These are phyloP conservation scores for Acacia concinna DNA, from an alignment of 331 rosid genomes.

Conservation along the genomic window DNA sequence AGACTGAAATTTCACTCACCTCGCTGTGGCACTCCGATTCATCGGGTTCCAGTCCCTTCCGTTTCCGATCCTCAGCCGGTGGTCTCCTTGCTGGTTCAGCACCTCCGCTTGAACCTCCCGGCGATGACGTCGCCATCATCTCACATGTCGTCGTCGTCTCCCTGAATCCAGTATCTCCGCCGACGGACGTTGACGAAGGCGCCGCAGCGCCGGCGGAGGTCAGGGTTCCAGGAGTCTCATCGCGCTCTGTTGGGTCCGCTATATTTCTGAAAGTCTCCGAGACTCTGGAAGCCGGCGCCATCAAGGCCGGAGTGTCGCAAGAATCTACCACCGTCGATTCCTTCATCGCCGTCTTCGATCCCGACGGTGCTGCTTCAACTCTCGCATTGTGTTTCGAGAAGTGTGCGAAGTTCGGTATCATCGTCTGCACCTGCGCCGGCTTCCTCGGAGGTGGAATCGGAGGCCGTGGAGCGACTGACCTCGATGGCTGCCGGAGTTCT, in stretches of 20 bases:
- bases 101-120: constrained; percentile 57
- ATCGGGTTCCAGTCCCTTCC: constrained; percentile 59
- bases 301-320: constrained; percentile 54
- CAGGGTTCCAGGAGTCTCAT: constrained; percentile 2
- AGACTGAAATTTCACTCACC: constrained; percentile 43
- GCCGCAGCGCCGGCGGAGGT: constrained; percentile 26
- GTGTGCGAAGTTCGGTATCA: constrained; percentile 43
- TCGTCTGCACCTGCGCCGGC: constrained; percentile 28
- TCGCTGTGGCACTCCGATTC: constrained; percentile 67
- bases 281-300: constrained; percentile 34
- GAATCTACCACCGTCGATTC: constrained; percentile 73
- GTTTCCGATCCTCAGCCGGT: constrained; percentile 58
- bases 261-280: constrained; percentile 38
- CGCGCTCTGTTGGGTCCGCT: constrained; percentile 32
- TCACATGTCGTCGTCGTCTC: constrained; percentile 47
- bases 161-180: constrained; percentile 29
- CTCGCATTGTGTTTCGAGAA: constrained; percentile 43
- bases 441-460: constrained; percentile 53
- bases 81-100: constrained; percentile 45
- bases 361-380: constrained; percentile 39
- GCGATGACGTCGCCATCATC: constrained; percentile 53
- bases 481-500: constrained; percentile 34
- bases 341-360: constrained; percentile 36
- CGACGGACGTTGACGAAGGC: constrained; percentile 32
- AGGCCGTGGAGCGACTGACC: constrained; percentile 35